These are phyloP conservation scores for Multifurca ochricompacta DNA, from an alignment of 768 basidiomycete species.

Conservation along the genomic window DNA sequence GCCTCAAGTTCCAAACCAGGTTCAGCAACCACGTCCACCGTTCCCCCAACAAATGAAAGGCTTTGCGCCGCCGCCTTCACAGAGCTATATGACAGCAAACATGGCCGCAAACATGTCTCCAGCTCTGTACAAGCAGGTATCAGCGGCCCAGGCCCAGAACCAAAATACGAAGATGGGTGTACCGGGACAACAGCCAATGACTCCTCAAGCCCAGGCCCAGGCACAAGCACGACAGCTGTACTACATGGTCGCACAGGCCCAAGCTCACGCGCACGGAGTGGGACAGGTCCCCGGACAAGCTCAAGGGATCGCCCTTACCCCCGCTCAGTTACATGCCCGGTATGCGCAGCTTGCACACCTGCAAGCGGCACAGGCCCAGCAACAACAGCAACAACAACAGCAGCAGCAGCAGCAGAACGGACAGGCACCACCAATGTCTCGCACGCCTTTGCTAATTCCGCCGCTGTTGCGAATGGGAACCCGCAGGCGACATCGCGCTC, in stretches of 20 bases:
- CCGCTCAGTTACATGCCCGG: constrained; percentile 1
- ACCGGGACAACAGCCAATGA: not conserved
- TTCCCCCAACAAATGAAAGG: constrained; percentile 5
- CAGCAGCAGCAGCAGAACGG: constrained; percentile 25
- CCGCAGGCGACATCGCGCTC: constrained; percentile 12
- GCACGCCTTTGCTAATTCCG: constrained; percentile 19
- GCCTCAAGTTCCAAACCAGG: constrained; percentile 14
- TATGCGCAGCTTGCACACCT: constrained; percentile 9
- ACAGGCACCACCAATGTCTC: constrained; percentile 18
- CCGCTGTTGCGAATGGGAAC: constrained; percentile 5
- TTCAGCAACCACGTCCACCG: constrained; percentile 2
- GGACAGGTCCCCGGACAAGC: constrained; percentile 12
- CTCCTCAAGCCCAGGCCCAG: not conserved
- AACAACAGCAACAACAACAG: constrained; percentile 22
- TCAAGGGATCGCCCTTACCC: not conserved
- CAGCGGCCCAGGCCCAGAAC: constrained; percentile 4
- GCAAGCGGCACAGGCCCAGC: constrained; percentile 19
- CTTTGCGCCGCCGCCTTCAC: not conserved
- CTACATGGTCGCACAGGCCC: too few species aligned
- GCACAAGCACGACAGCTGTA: too few species aligned
- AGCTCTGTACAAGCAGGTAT: not conserved
- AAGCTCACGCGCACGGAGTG: constrained; percentile 18
- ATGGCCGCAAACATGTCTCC: not conserved
- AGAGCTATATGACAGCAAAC: not conserved
- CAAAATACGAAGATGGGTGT: constrained; percentile 8